Evolutionary conservation across 768 basidiomycete species (phyloP).

Genomic region (Lenzites betulinus): DNA sequence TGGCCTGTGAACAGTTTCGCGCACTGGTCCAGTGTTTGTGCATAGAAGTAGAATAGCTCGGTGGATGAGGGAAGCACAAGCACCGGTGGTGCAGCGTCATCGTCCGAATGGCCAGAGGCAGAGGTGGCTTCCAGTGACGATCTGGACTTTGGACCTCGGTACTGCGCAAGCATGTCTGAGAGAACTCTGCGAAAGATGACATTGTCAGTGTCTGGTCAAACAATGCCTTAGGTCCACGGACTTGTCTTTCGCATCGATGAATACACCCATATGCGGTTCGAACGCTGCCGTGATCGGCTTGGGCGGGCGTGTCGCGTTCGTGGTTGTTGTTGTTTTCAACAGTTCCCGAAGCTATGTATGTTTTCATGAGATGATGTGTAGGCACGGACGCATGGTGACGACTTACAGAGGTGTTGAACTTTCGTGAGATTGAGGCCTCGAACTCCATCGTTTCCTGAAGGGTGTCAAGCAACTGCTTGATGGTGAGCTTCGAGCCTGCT

Average conservation of each 20-base stretch:
- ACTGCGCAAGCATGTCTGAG: conserved; percentile 85
- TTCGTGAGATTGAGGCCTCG: conserved; percentile 76
- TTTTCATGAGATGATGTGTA: background rate
- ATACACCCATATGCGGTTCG: conserved; percentile 89
- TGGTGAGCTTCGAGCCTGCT: conserved; percentile 67
- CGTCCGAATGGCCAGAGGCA: conserved; percentile 41
- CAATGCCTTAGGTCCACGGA: conserved; percentile 35
- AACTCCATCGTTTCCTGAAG: conserved; percentile 89
- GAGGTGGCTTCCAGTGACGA: conserved; percentile 62
- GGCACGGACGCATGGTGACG: background rate
- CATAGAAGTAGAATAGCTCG: conserved; percentile 97
- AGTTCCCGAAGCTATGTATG: conserved; percentile 61
- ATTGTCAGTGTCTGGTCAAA: background rate
- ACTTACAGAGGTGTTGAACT: conserved; percentile 75
- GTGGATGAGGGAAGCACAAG: conserved; percentile 90
- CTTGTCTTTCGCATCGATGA: conserved; percentile 97
- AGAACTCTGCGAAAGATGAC: conserved; percentile 67
- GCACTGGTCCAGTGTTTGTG: conserved; percentile 92
- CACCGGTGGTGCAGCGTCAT: conserved; percentile 50
- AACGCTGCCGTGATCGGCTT: conserved; percentile 87
- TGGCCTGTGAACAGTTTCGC: conserved; percentile 86
- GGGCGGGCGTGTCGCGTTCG: conserved; percentile 49
- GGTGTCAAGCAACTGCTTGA: conserved; percentile 81
- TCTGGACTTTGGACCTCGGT: conserved; percentile 64
- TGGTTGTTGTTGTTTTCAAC: conserved; percentile 51